Base-by-base conservation (phyloP, 371 early-diverging fungal species). In the Entomophthora muscae region DNA sequence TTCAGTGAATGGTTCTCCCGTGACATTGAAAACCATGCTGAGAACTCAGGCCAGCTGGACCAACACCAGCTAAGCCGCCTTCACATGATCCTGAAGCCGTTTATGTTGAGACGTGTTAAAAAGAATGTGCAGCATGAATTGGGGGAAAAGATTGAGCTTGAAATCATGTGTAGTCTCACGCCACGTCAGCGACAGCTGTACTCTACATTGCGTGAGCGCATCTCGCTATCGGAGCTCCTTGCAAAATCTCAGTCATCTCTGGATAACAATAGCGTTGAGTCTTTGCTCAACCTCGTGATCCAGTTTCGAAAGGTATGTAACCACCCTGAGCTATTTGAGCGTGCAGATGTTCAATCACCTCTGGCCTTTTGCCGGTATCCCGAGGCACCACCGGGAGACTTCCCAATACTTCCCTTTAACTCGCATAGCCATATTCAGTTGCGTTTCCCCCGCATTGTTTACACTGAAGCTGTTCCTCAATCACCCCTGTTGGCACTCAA, bases 231-330 rank as follows among this genome's bases (percentile, higher is more conserved):
- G 0, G 90, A 91, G 60, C 73, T 91, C 22, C 66, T 90, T 64
- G 84, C 85, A 67, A 86, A 84, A 65, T 79, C 84, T 5, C 79
- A 82, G 1, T 81, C 81, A 1, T 70, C 83, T 22, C 73, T 76
- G 22, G 83, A 81, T 32, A 73, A 72, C 30, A 81, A 78, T 54
- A 84, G 79, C 64, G 76, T 80, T 65, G 90, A 88, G 63, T 86
- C 83, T 68, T 74, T 93, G 70, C 91, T 91, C 87, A 93, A 98
- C 72, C 68, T 95, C 53, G 85, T 98, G 21, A 95, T 98, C 94
- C 98, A 98, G 71, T 86, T 98, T 73, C 86, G 98, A 72, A 99
- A 99, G 71, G 90, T 97, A 32, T 93, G 94, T 75, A 97, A 97
- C 68, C 98, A 98, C 72, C 98, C 98, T 0, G 95, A 99, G 70